phyloP scores from a whole-genome alignment of 805 yeast genomes.

The Wickerhamiella azymoides region DNA sequence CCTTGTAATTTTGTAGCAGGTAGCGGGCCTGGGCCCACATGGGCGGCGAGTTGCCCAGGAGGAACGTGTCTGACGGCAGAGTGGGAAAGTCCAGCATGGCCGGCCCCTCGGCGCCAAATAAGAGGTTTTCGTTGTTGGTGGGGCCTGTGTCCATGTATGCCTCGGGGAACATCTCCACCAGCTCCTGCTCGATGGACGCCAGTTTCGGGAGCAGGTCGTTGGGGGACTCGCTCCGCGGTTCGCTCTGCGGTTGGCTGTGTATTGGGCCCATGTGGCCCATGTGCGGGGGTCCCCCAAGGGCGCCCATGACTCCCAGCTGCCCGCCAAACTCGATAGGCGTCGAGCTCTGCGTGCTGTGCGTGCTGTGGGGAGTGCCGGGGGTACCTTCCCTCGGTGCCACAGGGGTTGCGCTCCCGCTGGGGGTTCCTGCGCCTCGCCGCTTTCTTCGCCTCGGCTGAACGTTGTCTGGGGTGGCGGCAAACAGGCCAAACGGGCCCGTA shows the following conservation, averaged over 20 bases:
- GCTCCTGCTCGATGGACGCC: conserved; percentile 4
- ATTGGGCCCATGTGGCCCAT: too few species aligned
- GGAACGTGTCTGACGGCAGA: background rate
- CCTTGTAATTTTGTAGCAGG: conserved; percentile 54
- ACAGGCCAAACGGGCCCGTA: conserved; percentile 76
- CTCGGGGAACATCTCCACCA: conserved; percentile 7
- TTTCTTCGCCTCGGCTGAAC: conserved; percentile 10
- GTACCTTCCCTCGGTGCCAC: too few species aligned
- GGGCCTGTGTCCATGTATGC: conserved; percentile 3
- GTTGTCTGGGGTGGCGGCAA: conserved; percentile 31
- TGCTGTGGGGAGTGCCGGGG: too few species aligned
- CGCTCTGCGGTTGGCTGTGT: too few species aligned
- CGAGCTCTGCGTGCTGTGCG: too few species aligned
- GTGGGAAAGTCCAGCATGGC: background rate
- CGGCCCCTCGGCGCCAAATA: conserved; percentile 8
- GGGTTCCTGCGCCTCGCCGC: background rate
- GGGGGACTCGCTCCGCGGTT: background rate
- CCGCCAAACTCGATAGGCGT: too few species aligned
- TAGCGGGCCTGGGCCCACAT: conserved; percentile 45
- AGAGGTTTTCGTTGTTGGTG: background rate
- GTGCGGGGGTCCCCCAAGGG: too few species aligned
- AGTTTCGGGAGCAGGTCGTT: background rate
- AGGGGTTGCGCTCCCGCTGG: background rate
- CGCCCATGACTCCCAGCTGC: too few species aligned
- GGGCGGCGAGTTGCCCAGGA: conserved; percentile 4